Evolutionary conservation across 1,284 basidiomycete species (phyloP), one percentile per base, ranked within the genome.

Genomic region (Trichosporon ovoides): DNA sequence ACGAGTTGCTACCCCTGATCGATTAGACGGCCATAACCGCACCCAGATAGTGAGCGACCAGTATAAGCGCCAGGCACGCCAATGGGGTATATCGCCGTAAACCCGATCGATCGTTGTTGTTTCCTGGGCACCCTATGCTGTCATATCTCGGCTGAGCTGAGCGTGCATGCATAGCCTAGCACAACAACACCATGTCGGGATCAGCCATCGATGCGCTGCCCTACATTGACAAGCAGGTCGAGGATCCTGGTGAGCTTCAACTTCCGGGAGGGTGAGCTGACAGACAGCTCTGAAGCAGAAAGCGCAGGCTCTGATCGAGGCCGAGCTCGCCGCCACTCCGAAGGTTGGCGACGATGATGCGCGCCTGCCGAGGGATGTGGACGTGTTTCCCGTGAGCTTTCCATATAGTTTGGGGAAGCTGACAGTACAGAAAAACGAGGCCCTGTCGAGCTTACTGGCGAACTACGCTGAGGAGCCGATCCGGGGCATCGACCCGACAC

Each of bases 171-270:
- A 51, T 22, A 54, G 33, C 56, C n/a, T n/a, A n/a, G 46, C 52
- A 14, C 58, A 63, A 31, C n/a, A n/a, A n/a, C n/a, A 31, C 14
- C 57, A 72, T 69, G 70, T 68, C 70, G 28, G 52, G 57, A 19
- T 64, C 67, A 19, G 67, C 65, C 46, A 69, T 91, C 66, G 93
- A 96, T 77, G 89, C 91, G 20, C 81, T 96, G 58, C 91, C 94
- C 13, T 97, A 97, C 79, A 93, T 91, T 70, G 94, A 98, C 79
- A 88, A 91, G 72, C 92, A 97, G 69, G 81, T 94, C 49, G 89
- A 94, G 62, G 82, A 85, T 60, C 87, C 89, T 3, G 77, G 84
- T 58, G 79, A 89, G 60, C 85, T 87, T 3, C 0, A 2, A 1
- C 19, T 7, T 18, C 9, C n/a, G n/a, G 2, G 3, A 5, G 12